phyloP scores from a whole-genome alignment of 1,284 basidiomycete species.

The Sutorius eximius region DNA sequence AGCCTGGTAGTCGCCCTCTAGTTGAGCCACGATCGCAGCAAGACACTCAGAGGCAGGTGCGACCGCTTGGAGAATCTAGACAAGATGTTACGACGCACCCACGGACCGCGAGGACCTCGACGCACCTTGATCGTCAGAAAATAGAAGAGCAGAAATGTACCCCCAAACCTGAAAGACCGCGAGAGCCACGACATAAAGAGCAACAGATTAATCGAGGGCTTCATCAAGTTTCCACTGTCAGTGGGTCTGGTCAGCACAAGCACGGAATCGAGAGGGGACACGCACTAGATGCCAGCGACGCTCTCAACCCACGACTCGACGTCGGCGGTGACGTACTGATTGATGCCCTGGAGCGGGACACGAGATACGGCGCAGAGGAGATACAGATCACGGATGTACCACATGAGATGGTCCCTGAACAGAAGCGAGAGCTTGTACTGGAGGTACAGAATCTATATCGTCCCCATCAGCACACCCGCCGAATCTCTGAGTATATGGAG shows the following conservation, averaged over 20 bases:
- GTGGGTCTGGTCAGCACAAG: background rate
- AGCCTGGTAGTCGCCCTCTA: constrained; percentile 88
- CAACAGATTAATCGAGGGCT: constrained; percentile 88
- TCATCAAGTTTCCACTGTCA: constrained; percentile 66
- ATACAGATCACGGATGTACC: constrained; percentile 93
- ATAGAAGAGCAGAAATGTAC: constrained; percentile 84
- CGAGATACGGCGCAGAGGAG: constrained; percentile 66
- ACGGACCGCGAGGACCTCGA: background rate
- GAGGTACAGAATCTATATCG: constrained; percentile 88
- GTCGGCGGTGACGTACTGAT: constrained; percentile 93
- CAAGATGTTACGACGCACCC: background rate
- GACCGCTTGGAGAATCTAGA: constrained; percentile 76
- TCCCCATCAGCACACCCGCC: no score
- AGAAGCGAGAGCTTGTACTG: constrained; percentile 88
- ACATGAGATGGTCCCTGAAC: constrained; percentile 84
- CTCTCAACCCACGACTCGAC: constrained; percentile 92
- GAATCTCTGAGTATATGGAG: no score
- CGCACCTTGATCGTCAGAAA: constrained; percentile 67
- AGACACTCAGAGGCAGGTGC: constrained; percentile 94
- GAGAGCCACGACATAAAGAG: constrained; percentile 94
- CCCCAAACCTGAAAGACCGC: constrained; percentile 78
- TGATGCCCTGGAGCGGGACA: constrained; percentile 73
- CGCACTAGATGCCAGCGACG: constrained; percentile 86
- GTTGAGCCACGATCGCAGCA: constrained; percentile 83
- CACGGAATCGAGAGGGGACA: constrained; percentile 7